These are phyloP conservation scores for Neostapfia colusana DNA, from an alignment of 176 grass and related monocot genomes.

Conservation along the genomic window DNA sequence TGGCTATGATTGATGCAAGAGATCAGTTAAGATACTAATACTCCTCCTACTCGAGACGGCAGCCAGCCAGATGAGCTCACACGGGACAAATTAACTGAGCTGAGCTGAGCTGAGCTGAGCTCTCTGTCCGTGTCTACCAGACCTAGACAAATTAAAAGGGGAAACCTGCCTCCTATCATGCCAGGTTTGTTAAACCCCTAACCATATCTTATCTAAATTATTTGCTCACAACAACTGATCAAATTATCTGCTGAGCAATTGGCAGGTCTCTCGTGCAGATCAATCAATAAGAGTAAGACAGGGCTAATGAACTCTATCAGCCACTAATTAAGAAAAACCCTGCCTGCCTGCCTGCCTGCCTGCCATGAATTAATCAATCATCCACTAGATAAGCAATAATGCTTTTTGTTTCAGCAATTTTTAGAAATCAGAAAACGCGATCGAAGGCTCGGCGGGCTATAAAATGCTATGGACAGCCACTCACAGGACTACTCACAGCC, in stretches of 20 bases:
- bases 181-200: not conserved
- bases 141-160: slow-evolving; percentile 18
- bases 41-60: slow-evolving; percentile 7
- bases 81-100: slow-evolving; percentile 33
- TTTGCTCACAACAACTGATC: not conserved
- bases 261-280: not conserved
- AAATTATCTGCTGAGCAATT: not conserved
- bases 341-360: no score
- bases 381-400: no score
- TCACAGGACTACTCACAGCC: not conserved
- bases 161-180: not conserved
- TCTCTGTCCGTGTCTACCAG: slow-evolving; percentile 29
- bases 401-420: no score
- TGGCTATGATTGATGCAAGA: slow-evolving; percentile 25
- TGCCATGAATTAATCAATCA: no score
- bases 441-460: no score
- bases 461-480: slow-evolving; percentile 11
- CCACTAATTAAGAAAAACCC: slow-evolving; percentile 31
- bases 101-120: no score
- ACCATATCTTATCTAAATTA: slow-evolving; percentile 25
- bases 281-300: not conserved
- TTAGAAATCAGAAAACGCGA: no score
- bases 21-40: not conserved
- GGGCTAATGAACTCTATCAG: slow-evolving; percentile 18
- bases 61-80: slow-evolving; percentile 12